phyloP scores from a whole-genome alignment of 768 basidiomycete species.

The Phlebiopsis flavidoalba region DNA sequence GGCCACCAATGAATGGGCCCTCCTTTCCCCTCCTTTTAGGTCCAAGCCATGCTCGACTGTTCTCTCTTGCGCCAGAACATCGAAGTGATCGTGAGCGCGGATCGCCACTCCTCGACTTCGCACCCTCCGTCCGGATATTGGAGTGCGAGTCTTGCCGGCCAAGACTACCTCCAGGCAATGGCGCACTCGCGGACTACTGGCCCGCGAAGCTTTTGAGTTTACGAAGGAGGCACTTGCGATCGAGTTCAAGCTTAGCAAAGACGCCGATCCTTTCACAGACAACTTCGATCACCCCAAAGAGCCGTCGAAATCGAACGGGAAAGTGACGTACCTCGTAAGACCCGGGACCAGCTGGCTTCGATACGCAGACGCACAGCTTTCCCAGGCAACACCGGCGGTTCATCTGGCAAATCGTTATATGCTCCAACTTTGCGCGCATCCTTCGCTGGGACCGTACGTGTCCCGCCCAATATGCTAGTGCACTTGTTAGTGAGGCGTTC shows the following conservation, averaged over 20 bases:
- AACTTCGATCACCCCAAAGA: no score
- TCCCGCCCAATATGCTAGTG: no score
- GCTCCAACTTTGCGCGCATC: slow-evolving; percentile 22
- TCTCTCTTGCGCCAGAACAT: no score
- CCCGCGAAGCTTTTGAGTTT: background rate
- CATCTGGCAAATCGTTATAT: slow-evolving; percentile 27
- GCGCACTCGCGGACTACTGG: background rate
- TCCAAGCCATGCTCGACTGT: no score
- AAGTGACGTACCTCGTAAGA: background rate
- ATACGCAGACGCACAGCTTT: background rate
- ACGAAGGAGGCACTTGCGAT: background rate
- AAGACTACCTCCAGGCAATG: background rate
- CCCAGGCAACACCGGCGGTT: background rate
- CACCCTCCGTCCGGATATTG: no score
- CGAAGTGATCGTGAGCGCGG: no score
- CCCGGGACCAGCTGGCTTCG: background rate
- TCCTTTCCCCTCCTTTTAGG: no score
- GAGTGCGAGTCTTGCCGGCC: no score
- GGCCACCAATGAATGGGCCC: no score
- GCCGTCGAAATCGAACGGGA: background rate
- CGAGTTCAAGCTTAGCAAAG: background rate
- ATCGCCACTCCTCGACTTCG: no score
- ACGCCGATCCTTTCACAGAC: background rate
- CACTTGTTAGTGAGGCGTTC: slow-evolving; percentile 23
- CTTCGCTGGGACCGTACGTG: slow-evolving; percentile 35